Conservation (phyloP, 306 rosid genomes). For the Sophora flavescens region DNA sequence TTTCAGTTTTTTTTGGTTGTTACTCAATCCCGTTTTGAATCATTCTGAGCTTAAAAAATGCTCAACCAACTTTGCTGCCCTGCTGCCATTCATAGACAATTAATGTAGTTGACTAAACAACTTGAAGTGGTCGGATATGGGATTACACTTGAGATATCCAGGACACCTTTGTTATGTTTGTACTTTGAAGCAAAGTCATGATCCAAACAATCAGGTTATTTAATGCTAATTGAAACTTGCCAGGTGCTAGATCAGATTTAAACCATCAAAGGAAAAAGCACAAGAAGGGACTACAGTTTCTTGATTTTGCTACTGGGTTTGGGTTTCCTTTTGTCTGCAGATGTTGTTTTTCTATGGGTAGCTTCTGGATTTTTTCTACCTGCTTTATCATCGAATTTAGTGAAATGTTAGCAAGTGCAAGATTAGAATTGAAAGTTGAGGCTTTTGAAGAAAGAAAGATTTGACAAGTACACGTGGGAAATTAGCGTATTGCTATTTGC, state of each 20-base stretch:
- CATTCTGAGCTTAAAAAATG: too few relatives aligned
- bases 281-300: background rate
- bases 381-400: constrained; percentile 51
- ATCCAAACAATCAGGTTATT: too few relatives aligned
- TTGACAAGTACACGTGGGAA: constrained; percentile 65
- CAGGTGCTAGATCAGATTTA: constrained; percentile 42
- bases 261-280: constrained; percentile 29
- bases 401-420: constrained; percentile 53
- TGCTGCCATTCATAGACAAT: too few relatives aligned
- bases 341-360: constrained; percentile 47
- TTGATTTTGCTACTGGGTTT: constrained; percentile 49
- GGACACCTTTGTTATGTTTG: too few relatives aligned
- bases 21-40: too few relatives aligned
- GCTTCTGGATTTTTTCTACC: constrained; percentile 56
- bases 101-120: too few relatives aligned
- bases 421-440: constrained; percentile 74
- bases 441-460: constrained; percentile 69
- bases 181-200: too few relatives aligned
- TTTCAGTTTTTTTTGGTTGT: too few relatives aligned
- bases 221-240: too few relatives aligned
- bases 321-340: constrained; percentile 53
- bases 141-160: too few relatives aligned
- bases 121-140: too few relatives aligned
- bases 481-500: constrained; percentile 73
- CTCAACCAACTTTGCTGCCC: too few relatives aligned